phyloP scores from a whole-genome alignment of 1,139 yeast genomes.

The Pichia sp. region DNA sequence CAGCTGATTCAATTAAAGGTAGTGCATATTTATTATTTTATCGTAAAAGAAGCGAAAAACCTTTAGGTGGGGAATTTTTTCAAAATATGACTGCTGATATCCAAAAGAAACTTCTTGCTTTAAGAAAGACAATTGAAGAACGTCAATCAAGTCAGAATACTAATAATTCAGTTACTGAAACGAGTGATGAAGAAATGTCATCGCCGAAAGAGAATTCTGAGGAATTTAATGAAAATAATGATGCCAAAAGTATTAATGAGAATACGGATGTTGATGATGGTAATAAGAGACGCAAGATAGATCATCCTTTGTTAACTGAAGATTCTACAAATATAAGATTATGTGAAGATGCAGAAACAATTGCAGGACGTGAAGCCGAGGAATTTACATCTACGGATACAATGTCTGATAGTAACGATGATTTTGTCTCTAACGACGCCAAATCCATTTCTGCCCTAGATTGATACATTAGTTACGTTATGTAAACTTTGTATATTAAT shows the following conservation, averaged over 20 bases:
- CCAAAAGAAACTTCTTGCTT: slow-evolving; percentile 15
- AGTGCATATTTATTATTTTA: slow-evolving; percentile 89
- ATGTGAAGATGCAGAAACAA: background rate
- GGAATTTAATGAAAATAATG: slow-evolving; percentile 11
- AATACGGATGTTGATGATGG: slow-evolving; percentile 11
- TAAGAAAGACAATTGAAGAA: slow-evolving; percentile 15
- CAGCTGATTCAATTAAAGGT: slow-evolving; percentile 60
- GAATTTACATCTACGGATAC: too few relatives aligned
- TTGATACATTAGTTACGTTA: too few relatives aligned
- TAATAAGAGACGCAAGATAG: slow-evolving; percentile 13
- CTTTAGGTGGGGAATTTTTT: slow-evolving; percentile 29
- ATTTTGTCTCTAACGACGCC: too few relatives aligned
- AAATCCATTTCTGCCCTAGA: too few relatives aligned
- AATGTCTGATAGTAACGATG: too few relatives aligned
- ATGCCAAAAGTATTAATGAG: slow-evolving; percentile 3
- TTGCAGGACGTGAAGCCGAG: background rate
- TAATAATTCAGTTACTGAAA: slow-evolving; percentile 1
- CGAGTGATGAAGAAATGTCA: slow-evolving; percentile 10
- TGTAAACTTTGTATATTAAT: too few relatives aligned
- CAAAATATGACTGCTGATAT: slow-evolving; percentile 20
- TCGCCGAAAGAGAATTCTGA: background rate
- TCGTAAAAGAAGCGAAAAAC: slow-evolving; percentile 43
- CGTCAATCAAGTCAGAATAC: slow-evolving; percentile 15
- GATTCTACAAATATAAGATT: too few relatives aligned
- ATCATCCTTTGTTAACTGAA: too few relatives aligned